Evolutionary conservation across 2,329 filamentous ascomycete genomes (phyloP).

Genomic region (Bipolaris sorokiniana): DNA sequence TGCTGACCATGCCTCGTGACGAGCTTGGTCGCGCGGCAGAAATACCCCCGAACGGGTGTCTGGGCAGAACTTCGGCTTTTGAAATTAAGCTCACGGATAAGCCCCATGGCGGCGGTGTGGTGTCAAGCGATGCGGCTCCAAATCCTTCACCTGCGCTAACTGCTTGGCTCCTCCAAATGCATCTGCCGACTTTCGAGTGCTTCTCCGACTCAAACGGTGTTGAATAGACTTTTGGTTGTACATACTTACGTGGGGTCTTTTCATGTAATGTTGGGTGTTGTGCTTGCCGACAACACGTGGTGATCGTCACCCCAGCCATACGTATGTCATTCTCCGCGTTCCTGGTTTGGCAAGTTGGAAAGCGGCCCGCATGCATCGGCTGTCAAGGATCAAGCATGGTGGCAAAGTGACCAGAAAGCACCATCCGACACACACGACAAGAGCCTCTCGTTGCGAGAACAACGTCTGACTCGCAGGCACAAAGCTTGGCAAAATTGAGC

Average conservation of each 20-base stretch:
- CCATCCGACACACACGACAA: conserved; percentile 77
- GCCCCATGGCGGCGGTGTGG: conserved; percentile 22
- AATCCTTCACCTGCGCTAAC: conserved; percentile 54
- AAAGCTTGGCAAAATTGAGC: conserved; percentile 72
- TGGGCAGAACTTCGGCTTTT: conserved; percentile 5
- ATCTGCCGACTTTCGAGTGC: conserved; percentile 34
- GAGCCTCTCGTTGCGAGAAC: conserved; percentile 91
- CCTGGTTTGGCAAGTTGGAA: neutral
- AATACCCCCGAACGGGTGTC: neutral
- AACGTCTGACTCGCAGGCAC: conserved; percentile 78
- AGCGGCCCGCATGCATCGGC: conserved; percentile 48
- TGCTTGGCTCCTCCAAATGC: conserved; percentile 58
- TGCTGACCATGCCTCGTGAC: conserved; percentile 11
- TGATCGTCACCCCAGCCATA: neutral
- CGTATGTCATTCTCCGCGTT: conserved; percentile 46
- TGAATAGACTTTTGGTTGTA: conserved; percentile 5
- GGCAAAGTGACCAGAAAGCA: conserved; percentile 72
- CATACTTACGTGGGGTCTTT: no score
- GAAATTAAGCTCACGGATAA: conserved; percentile 15
- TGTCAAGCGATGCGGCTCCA: conserved; percentile 36
- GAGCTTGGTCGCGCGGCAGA: conserved; percentile 9
- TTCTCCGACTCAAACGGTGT: conserved; percentile 27
- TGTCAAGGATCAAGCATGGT: conserved; percentile 70
- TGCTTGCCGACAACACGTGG: neutral
- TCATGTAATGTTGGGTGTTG: neutral